Base-by-base conservation (phyloP, 345 rosid species). In the Adansonia digitata region DNA sequence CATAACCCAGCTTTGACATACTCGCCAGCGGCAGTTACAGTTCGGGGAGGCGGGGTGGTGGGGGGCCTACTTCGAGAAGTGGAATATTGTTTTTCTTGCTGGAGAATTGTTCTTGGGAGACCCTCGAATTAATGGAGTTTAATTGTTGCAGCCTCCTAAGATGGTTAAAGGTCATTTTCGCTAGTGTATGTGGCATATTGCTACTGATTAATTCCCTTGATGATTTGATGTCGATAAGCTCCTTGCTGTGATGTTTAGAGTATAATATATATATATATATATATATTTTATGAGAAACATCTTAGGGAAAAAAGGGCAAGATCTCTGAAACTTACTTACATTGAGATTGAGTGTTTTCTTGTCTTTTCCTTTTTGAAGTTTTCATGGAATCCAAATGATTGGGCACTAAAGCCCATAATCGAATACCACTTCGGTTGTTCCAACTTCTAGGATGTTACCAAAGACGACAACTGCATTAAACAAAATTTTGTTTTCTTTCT, bases 41-140 rank as follows among this genome's bases (percentile, higher is more conserved):
- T 43, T 63, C 7, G 15, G 18, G 35, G 34, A 24, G 27, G 56
- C 15, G 40, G n/a, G n/a, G n/a, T n/a, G n/a, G n/a, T n/a, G n/a
- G n/a, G n/a, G n/a, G n/a, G n/a, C n/a, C n/a, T n/a, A 31, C 73
- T 42, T 76, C 31, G 63, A 57, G 74, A 57, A 57, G 74, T 69
- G 59, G 52, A 70, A 60, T 37, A 69, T 48, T 53, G 34, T 53
- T 46, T 52, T 29, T 27, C 20, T 53, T 26, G 1, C 2, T 75
- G 24, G 10, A 45, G 17, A 55, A 39, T 26, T 24, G 51, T 39
- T 69, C 69, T 37, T 49, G 35, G 61, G 7, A 64, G 35, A 27
- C 34, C 12, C 12, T 40, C 5, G 17, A 22, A 20, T 52, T 52
- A n/a, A 22, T 3, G 12, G 20, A 13, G 37, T 43, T 43, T 67